Evolutionary conservation across 1,284 basidiomycete species (phyloP).

Genomic region (Boletellus sp.): DNA sequence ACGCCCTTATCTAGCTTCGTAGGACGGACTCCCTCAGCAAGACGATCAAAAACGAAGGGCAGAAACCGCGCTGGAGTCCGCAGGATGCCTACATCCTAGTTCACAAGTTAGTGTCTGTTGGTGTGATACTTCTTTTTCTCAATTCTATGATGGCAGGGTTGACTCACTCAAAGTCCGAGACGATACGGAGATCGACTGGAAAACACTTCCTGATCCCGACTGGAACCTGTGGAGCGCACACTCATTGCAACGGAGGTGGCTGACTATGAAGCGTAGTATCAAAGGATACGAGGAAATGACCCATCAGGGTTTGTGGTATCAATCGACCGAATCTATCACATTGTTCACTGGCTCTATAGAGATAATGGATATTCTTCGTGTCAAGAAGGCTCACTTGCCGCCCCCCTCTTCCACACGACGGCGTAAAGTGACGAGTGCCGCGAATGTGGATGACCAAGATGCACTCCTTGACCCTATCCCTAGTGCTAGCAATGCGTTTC

Average conservation of each 20-base stretch:
- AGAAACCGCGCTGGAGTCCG: conserved; percentile 67
- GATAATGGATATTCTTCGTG: conserved; percentile 73
- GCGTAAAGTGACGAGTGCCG: conserved; percentile 52
- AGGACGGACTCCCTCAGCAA: conserved; percentile 76
- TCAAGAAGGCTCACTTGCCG: conserved; percentile 63
- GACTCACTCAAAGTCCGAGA: conserved; percentile 70
- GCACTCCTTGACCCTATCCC: conserved; percentile 24
- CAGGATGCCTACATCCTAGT: conserved; percentile 76
- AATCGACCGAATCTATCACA: conserved; percentile 3
- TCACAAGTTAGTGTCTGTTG: conserved; percentile 59
- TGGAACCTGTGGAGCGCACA: conserved; percentile 86
- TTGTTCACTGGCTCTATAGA: conserved; percentile 40
- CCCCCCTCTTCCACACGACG: conserved; percentile 39
- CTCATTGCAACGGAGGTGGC: conserved; percentile 70
- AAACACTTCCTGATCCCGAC: conserved; percentile 60
- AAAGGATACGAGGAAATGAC: conserved; percentile 76
- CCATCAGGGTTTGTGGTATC: conserved; percentile 53
- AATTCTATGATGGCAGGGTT: conserved; percentile 43
- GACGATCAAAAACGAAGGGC: conserved; percentile 64
- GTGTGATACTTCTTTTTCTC: neutral
- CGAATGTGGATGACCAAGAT: conserved; percentile 38
- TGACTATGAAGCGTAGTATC: conserved; percentile 69
- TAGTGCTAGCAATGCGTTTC: conserved; percentile 14
- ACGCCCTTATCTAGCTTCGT: conserved; percentile 2
- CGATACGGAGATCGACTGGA: conserved; percentile 85